Evolutionary conservation across 1,284 basidiomycete species (phyloP).

Genomic region (Acaromyces ingoldii): DNA sequence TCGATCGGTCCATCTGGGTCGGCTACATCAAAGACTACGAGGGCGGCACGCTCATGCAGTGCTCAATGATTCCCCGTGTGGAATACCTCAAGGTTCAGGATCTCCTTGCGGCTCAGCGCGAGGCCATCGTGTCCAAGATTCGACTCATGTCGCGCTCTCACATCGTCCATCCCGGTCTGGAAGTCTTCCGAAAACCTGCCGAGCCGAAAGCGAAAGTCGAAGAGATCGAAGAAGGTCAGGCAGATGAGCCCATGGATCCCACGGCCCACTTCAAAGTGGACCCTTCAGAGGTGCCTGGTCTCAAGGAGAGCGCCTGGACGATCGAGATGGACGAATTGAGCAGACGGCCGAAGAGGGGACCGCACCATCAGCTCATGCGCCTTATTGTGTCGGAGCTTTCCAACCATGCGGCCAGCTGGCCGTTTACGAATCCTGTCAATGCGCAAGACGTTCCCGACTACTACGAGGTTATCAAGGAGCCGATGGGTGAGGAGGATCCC

Average conservation of each 20-base stretch:
- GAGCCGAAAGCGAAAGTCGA: background rate
- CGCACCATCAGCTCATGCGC: slow-evolving; percentile 67
- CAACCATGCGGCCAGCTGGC: slow-evolving; percentile 77
- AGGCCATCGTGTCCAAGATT: slow-evolving; percentile 70
- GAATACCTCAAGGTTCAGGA: slow-evolving; percentile 80
- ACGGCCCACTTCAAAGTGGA: slow-evolving; percentile 31
- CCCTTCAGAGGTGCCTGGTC: slow-evolving; percentile 37
- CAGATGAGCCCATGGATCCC: slow-evolving; percentile 11
- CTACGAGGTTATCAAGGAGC: slow-evolving; percentile 80
- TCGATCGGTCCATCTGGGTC: slow-evolving; percentile 86
- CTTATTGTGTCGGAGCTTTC: slow-evolving; percentile 77
- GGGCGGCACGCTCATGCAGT: slow-evolving; percentile 99
- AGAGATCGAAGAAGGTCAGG: background rate
- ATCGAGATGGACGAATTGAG: slow-evolving; percentile 74
- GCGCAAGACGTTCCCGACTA: slow-evolving; percentile 81
- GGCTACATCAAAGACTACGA: slow-evolving; percentile 99
- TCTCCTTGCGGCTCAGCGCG: slow-evolving; percentile 75
- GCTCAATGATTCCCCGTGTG: slow-evolving; percentile 84
- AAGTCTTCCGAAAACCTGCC: slow-evolving; percentile 59
- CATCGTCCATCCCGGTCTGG: slow-evolving; percentile 75
- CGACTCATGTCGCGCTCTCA: slow-evolving; percentile 80
- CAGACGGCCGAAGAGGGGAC: slow-evolving; percentile 59
- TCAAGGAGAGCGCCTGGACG: slow-evolving; percentile 82
- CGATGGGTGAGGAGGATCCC: slow-evolving; percentile 70
- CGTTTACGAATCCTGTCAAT: slow-evolving; percentile 78